Base-by-base conservation (phyloP, 805 yeast species). In the Yamadazyma philogaea region DNA sequence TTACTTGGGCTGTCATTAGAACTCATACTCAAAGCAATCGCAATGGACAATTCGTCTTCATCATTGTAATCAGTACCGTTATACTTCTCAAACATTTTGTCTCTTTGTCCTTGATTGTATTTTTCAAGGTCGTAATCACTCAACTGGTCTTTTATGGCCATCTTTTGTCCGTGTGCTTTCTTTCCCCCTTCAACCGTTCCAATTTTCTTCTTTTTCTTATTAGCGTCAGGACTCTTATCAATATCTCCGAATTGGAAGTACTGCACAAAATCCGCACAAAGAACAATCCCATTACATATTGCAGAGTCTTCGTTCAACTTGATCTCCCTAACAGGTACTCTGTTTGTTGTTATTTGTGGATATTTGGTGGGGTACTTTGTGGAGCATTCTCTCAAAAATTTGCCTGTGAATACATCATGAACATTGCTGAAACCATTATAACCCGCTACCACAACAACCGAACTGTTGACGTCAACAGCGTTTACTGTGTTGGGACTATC, bases 191-290 rank as follows among this genome's bases (percentile, higher is more conserved):
- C 51, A 1, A 51, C 53, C 2, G 44, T 39, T 24, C 51, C 51
- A 16, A 49, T 48, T 41, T 53, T 50, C 43, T 49, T 53, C 38
- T 42, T 31, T 44, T 30, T 20, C 21, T 38, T 21, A 10, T 21
- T 17, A 19, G 36, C 22, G 7, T 21, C 18, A 2, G 15, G 20
- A 15, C 22, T 20, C 14, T 43, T 39, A 6, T 56, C 54, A 15
- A 52, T 50, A 26, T 66, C 70, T 1, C 78, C 80, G 59, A 73
- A 69, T 42, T 66, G 70, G 49, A 76, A 76, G 48, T 71, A 71
- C 45, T 74, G 78, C 1, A 72, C 57, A 2, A 61, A 48, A 20
- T 72, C 66, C 0, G 75, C 78, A 47, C 68, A 61, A 1, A 66
- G 48, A 2, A 70, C 54, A 1, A 75, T 48, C 6, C 81, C 80